A percentile compares a stretch with the other conserved stretches of the same genome.
Evolutionary conservation across 495 filamentous ascomycete species (phyloP).

Genomic region (Annulohypoxylon bovei): DNA sequence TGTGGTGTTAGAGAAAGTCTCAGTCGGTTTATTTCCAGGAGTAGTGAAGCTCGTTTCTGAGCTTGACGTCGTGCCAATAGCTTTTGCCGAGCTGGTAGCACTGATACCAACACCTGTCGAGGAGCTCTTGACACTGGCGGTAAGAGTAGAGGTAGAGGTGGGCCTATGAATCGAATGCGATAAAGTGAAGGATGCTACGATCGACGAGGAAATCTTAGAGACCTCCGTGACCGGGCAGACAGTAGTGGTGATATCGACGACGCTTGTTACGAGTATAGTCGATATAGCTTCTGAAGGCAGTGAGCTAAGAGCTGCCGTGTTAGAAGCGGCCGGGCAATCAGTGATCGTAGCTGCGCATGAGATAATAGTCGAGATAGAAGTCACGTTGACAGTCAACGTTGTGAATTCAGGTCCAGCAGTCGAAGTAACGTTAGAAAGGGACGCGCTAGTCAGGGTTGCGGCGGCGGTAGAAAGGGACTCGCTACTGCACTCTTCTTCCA

Average conservation of each 20-base stretch:
- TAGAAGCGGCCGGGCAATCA: conserved; percentile 33
- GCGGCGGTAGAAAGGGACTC: conserved; percentile 1
- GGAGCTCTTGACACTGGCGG: conserved; percentile 4
- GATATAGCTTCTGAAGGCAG: conserved; percentile 37
- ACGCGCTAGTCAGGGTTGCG: not conserved
- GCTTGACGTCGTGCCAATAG: not conserved
- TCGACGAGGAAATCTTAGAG: conserved; percentile 39
- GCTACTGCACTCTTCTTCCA: not conserved
- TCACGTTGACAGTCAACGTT: conserved; percentile 39
- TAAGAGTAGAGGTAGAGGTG: not conserved
- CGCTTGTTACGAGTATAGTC: conserved; percentile 38
- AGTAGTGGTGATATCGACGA: conserved; percentile 43
- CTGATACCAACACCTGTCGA: not conserved
- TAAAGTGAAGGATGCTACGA: conserved; percentile 32
- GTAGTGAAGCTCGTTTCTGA: not conserved
- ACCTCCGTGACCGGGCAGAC: conserved; percentile 44
- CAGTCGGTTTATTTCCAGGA: not conserved
- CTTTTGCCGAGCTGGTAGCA: conserved; percentile 2
- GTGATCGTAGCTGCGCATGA: conserved; percentile 39
- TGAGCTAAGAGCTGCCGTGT: conserved; percentile 31
- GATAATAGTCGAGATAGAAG: conserved; percentile 40
- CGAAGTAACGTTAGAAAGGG: conserved; percentile 26
- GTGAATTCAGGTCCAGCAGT: conserved; percentile 19
- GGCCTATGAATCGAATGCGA: not conserved
- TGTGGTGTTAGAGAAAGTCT: not conserved